Evolutionary conservation across 1,284 basidiomycete genomes (phyloP).

Genomic region (Athelia sp.): DNA sequence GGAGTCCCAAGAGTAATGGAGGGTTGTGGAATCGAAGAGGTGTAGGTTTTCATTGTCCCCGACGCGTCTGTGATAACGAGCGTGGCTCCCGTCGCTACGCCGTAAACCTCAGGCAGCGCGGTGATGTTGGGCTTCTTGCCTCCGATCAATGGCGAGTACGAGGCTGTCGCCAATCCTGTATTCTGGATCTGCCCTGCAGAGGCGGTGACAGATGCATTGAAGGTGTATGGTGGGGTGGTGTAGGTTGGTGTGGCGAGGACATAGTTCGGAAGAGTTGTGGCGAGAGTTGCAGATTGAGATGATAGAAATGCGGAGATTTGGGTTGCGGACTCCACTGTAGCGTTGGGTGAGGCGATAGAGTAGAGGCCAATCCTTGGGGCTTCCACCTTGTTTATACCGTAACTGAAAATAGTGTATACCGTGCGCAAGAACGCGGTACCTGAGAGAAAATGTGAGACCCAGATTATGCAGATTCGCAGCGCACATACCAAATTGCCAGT

Average conservation of each 20-base stretch:
- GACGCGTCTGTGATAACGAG: conserved; percentile 39
- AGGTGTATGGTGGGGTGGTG: conserved; percentile 62
- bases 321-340: conserved; percentile 32
- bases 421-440: conserved; percentile 78
- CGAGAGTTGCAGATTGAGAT: conserved; percentile 57
- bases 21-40: conserved; percentile 33
- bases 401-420: conserved; percentile 81
- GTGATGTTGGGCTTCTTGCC: conserved; percentile 29
- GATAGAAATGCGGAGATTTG: conserved; percentile 53
- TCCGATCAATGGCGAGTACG: conserved; percentile 55
- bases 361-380: conserved; percentile 73
- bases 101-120: conserved; percentile 41
- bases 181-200: conserved; percentile 46
- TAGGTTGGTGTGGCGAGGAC: conserved; percentile 63
- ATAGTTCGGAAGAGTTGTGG: conserved; percentile 74
- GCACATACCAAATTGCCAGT: conserved; percentile 74
- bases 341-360: conserved; percentile 43
- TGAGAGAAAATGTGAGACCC: conserved; percentile 11
- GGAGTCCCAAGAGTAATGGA: conserved; percentile 46
- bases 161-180: conserved; percentile 62
- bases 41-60: conserved; percentile 39
- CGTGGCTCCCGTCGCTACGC: conserved; percentile 37
- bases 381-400: conserved; percentile 68
- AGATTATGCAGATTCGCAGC: not conserved
- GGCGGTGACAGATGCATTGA: conserved; percentile 63